Conservation (phyloP, 768 basidiomycete species). For the Phallus indusiatus region DNA sequence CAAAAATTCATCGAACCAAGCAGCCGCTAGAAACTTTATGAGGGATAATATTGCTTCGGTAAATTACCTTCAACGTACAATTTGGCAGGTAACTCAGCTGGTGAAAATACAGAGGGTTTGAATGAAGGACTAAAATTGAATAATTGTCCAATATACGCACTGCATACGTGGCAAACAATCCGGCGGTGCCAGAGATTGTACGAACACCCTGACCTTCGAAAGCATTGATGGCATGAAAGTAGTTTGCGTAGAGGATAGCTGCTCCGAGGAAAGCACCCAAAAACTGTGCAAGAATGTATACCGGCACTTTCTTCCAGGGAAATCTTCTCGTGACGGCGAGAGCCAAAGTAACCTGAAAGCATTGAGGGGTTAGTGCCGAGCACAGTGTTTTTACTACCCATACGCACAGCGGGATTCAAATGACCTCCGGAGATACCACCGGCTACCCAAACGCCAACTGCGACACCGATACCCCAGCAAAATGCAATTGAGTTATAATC, state of each 20-base stretch:
- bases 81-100: conserved; percentile 29
- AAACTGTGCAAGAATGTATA: conserved; percentile 53
- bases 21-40: conserved; percentile 21
- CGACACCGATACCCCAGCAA: conserved; percentile 51
- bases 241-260: conserved; percentile 51
- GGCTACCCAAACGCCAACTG: conserved; percentile 60
- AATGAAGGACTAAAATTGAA: not conserved
- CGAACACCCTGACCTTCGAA: conserved; percentile 45
- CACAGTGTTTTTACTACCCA: not conserved
- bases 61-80: not conserved
- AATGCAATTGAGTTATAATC: conserved; percentile 39
- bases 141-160: conserved; percentile 26
- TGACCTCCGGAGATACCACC: conserved; percentile 66
- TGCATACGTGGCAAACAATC: conserved; percentile 52
- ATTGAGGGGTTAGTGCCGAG: not conserved
- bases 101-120: not conserved
- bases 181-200: conserved; percentile 47
- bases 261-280: conserved; percentile 53
- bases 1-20: conserved; percentile 46
- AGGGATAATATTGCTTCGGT: not conserved
- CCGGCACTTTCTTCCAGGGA: conserved; percentile 74
- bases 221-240: conserved; percentile 56
- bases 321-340: conserved; percentile 63
- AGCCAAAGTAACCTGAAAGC: conserved; percentile 52
- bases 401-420: conserved; percentile 25